These are phyloP conservation scores for Termitomyces sp. DNA, from an alignment of 768 basidiomycete species.

Conservation along the genomic window DNA sequence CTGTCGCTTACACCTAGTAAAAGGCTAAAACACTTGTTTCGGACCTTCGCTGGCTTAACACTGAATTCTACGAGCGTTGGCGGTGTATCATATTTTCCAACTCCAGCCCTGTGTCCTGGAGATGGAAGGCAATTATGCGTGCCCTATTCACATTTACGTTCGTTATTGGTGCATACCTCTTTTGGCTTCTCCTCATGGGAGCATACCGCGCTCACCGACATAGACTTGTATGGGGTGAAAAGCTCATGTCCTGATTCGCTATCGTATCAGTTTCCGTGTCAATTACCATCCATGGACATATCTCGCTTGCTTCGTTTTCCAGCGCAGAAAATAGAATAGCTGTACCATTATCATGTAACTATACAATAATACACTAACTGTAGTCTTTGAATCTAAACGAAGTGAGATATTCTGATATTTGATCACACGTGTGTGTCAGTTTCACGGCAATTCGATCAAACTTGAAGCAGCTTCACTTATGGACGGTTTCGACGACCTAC, in stretches of 20 bases:
- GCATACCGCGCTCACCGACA: slow-evolving; percentile 74
- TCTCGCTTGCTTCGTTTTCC: slow-evolving; percentile 8
- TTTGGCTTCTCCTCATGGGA: slow-evolving; percentile 61
- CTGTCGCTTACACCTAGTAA: slow-evolving; percentile 5
- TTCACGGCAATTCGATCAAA: neutral
- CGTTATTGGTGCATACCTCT: slow-evolving; percentile 55
- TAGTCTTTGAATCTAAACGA: neutral
- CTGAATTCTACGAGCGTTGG: slow-evolving; percentile 75
- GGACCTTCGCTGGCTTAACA: slow-evolving; percentile 75
- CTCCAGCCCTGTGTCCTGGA: slow-evolving; percentile 67
- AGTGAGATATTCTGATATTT: neutral
- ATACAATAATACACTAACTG: slow-evolving; percentile 1
- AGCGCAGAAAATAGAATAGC: slow-evolving; percentile 8
- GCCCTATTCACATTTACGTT: slow-evolving; percentile 56
- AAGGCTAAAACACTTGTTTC: slow-evolving; percentile 67
- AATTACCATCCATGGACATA: slow-evolving; percentile 9
- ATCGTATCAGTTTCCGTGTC: neutral
- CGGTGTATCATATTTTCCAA: slow-evolving; percentile 72
- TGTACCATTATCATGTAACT: slow-evolving; percentile 14
- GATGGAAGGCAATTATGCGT: slow-evolving; percentile 67
- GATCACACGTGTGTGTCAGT: neutral
- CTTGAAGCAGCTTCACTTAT: slow-evolving; percentile 31
- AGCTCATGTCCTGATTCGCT: slow-evolving; percentile 58
- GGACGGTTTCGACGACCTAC: slow-evolving; percentile 79
- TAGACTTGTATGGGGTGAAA: slow-evolving; percentile 77